phyloP scores from a whole-genome alignment of 495 filamentous ascomycete species.

The Letharia lupina region DNA sequence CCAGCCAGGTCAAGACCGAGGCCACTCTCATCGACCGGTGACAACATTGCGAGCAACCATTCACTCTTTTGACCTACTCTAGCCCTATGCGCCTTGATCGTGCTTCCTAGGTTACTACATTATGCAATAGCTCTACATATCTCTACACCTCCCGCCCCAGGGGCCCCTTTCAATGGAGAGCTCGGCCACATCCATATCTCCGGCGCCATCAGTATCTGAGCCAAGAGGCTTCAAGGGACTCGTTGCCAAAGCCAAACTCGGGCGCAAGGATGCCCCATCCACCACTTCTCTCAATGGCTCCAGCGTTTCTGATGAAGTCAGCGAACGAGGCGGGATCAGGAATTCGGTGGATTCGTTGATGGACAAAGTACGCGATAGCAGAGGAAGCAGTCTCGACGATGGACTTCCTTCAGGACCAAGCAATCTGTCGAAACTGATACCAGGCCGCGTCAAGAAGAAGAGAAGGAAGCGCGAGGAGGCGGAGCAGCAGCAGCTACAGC shows the following conservation, averaged over 20 bases:
- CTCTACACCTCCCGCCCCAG: not conserved
- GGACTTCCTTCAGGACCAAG: slow-evolving; percentile 22
- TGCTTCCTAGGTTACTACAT: not conserved
- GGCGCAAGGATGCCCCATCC: slow-evolving; percentile 25
- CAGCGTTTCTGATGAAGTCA: slow-evolving; percentile 26
- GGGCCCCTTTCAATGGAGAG: slow-evolving; percentile 22
- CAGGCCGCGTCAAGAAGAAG: slow-evolving; percentile 41
- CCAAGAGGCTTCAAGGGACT: slow-evolving; percentile 28
- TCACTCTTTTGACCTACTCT: slow-evolving; percentile 4
- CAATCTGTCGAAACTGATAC: slow-evolving; percentile 43
- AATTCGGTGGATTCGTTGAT: slow-evolving; percentile 23
- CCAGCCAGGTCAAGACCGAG: not conserved
- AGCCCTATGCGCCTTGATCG: slow-evolving; percentile 29
- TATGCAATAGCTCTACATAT: slow-evolving; percentile 4
- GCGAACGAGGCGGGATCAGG: slow-evolving; percentile 25
- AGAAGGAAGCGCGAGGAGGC: slow-evolving; percentile 28
- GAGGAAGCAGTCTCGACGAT: slow-evolving; percentile 29
- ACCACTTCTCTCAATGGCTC: slow-evolving; percentile 27
- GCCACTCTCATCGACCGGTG: not conserved
- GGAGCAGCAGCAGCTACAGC: slow-evolving; percentile 25
- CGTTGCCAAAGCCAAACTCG: slow-evolving; percentile 29
- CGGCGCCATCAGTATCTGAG: slow-evolving; percentile 19
- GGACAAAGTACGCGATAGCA: slow-evolving; percentile 37
- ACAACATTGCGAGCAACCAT: not conserved
- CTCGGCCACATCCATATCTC: slow-evolving; percentile 19